Evolutionary conservation across 192 early-diverging fungal species (phyloP).

Genomic region (Coemansia sp.): DNA sequence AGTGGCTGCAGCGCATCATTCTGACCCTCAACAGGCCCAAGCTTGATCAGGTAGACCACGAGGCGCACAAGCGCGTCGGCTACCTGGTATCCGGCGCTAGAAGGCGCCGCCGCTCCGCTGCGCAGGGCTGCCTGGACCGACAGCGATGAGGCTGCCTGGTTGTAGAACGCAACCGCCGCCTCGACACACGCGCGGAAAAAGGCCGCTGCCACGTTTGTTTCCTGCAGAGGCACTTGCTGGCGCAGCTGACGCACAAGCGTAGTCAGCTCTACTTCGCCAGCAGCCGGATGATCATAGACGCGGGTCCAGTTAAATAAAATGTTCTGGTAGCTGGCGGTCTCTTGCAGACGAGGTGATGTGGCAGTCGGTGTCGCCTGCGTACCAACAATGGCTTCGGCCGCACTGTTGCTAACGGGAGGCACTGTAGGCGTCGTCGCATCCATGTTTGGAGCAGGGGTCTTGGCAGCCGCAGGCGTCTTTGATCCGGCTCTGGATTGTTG

Average conservation of each 20-base stretch:
- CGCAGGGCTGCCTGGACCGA: conserved; percentile 14
- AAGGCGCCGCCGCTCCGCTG: background rate
- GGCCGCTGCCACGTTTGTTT: conserved; percentile 74
- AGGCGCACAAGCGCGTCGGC: conserved; percentile 93
- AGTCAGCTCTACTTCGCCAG: conserved; percentile 45
- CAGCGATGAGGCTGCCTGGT: conserved; percentile 57
- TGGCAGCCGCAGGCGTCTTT: background rate
- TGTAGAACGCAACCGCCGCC: conserved; percentile 75
- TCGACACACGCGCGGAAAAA: conserved; percentile 94
- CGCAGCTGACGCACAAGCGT: conserved; percentile 65
- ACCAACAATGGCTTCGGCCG: background rate
- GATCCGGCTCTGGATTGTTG: conserved; percentile 10
- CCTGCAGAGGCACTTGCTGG: conserved; percentile 74
- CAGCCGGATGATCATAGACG: conserved; percentile 50
- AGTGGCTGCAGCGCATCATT: conserved; percentile 63
- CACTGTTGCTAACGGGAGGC: background rate
- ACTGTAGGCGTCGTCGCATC: background rate
- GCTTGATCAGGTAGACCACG: conserved; percentile 78
- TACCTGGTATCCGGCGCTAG: conserved; percentile 67
- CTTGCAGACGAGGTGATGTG: conserved; percentile 15
- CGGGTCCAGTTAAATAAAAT: conserved; percentile 55
- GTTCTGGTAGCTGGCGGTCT: conserved; percentile 54
- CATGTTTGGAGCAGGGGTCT: background rate
- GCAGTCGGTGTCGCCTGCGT: background rate
- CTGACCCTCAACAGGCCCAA: conserved; percentile 60